A percentile compares a stretch with the other conserved stretches of the same genome.
Evolutionary conservation across 352 stramenopile species (phyloP).

Genomic region (Pythium guiyangense): DNA sequence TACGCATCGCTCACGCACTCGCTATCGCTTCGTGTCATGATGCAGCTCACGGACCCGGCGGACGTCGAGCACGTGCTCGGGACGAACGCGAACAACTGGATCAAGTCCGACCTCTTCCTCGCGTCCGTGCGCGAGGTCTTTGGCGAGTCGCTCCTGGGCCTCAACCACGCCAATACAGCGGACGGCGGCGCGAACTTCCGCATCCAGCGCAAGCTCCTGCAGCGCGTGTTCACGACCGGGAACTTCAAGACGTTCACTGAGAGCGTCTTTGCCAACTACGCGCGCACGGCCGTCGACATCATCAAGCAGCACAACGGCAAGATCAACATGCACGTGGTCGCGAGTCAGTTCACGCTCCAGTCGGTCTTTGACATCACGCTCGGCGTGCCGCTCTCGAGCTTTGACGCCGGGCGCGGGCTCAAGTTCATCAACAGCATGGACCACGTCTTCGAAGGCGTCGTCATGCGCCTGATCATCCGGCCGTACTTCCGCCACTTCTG

Average conservation of each 20-base stretch:
- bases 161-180: slow-evolving; percentile 43
- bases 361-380: slow-evolving; percentile 63
- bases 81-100: slow-evolving; percentile 61
- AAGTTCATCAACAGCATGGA: slow-evolving; percentile 49
- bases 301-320: slow-evolving; percentile 10
- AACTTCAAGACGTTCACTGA: slow-evolving; percentile 51
- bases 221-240: slow-evolving; percentile 81
- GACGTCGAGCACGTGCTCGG: slow-evolving; percentile 57
- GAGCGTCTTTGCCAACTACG: slow-evolving; percentile 43
- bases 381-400: slow-evolving; percentile 26
- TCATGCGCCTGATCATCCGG: slow-evolving; percentile 48
- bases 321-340: slow-evolving; percentile 47
- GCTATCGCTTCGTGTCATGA: not conserved
- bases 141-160: slow-evolving; percentile 58
- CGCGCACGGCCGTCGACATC: slow-evolving; percentile 18
- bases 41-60: slow-evolving; percentile 36
- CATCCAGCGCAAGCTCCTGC: slow-evolving; percentile 74
- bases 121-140: slow-evolving; percentile 59
- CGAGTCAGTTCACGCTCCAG: slow-evolving; percentile 40
- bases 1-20: not conserved
- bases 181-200: slow-evolving; percentile 55
- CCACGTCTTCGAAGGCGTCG: slow-evolving; percentile 47
- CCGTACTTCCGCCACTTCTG: slow-evolving; percentile 54
- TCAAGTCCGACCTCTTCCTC: slow-evolving; percentile 58
- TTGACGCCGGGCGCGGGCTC: slow-evolving; percentile 11